Conservation (phyloP, 129 eudicot species). For the Pulicaria dysenterica region DNA sequence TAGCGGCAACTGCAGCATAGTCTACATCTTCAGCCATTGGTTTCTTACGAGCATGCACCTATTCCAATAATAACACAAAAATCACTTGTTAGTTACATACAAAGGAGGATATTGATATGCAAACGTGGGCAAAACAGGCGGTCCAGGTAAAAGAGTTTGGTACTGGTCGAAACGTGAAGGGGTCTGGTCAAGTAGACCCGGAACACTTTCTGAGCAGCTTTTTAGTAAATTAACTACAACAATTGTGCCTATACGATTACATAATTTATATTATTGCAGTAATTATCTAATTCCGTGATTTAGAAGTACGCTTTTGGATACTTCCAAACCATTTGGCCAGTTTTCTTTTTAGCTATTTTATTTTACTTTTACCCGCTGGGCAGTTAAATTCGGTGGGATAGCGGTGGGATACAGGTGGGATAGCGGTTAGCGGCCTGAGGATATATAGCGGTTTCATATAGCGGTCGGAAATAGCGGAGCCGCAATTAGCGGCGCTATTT, state of each 20-base stretch:
- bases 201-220: background rate
- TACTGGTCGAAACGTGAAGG: background rate
- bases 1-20: constrained; percentile 80
- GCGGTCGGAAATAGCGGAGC: too few relatives aligned
- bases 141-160: background rate
- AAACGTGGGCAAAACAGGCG: background rate
- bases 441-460: too few relatives aligned
- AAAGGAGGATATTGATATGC: background rate
- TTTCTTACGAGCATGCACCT: constrained; percentile 99
- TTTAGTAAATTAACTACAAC: background rate
- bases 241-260: background rate
- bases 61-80: constrained; percentile 12
- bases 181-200: background rate
- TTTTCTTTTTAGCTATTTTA: too few relatives aligned
- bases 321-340: background rate
- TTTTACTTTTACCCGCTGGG: background rate
- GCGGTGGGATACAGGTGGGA: too few relatives aligned
- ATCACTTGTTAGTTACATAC: background rate
- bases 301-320: background rate
- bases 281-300: background rate
- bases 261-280: background rate
- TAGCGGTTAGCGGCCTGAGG: too few relatives aligned
- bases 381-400: too few relatives aligned
- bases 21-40: constrained; percentile 94
- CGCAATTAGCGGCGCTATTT: too few relatives aligned